These are phyloP conservation scores for Linnemannia schmuckeri DNA, from an alignment of 192 early-diverging fungal species.

Conservation along the genomic window DNA sequence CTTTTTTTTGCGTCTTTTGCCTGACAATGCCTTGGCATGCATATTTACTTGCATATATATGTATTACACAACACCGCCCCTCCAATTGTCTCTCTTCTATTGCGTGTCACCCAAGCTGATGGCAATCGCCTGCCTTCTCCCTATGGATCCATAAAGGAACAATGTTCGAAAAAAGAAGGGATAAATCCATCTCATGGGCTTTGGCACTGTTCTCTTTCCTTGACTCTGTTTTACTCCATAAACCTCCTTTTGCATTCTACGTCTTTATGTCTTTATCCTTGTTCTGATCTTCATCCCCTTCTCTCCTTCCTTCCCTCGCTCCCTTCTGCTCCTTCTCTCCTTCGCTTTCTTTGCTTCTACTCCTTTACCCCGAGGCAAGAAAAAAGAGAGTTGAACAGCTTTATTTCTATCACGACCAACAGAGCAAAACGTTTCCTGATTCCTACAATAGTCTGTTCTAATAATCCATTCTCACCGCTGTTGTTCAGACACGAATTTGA, in stretches of 20 bases:
- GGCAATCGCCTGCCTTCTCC: no score
- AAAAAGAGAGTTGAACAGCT: not conserved
- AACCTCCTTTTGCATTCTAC: no score
- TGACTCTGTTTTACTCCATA: no score
- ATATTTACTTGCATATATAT: not conserved
- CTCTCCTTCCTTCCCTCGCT: not conserved
- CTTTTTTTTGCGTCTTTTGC: not conserved
- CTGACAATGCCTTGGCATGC: constrained; percentile 6
- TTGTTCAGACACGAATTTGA: not conserved
- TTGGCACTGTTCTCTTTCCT: no score
- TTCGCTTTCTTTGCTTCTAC: no score
- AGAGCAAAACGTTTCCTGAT: not conserved
- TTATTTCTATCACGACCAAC: not conserved
- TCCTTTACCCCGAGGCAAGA: not conserved
- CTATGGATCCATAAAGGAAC: no score
- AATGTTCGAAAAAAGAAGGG: no score
- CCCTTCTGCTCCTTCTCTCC: not conserved
- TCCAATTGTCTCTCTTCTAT: not conserved
- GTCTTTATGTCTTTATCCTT: not conserved
- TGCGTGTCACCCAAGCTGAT: no score
- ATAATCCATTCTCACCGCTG: not conserved
- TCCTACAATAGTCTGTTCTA: not conserved
- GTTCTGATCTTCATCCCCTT: not conserved
- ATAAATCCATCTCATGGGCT: no score
- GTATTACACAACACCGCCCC: not conserved